phyloP scores from a whole-genome alignment of 2,329 filamentous ascomycete genomes.

The Cryphonectria japonica region DNA sequence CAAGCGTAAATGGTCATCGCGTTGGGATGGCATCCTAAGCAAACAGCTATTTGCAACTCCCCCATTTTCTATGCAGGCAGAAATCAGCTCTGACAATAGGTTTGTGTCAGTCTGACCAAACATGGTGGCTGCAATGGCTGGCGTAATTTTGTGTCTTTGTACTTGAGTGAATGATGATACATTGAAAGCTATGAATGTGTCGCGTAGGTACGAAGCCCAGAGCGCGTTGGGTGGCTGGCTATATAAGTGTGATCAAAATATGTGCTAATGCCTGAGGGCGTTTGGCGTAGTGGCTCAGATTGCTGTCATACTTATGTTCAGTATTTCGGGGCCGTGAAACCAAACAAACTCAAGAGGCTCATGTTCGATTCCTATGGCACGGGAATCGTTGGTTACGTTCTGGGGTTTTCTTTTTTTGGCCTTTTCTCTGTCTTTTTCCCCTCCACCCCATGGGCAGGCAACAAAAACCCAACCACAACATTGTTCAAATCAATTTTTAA shows the following conservation, averaged over 20 bases:
- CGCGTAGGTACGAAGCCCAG: background rate
- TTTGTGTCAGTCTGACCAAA: background rate
- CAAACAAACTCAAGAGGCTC: background rate
- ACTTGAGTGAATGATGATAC: background rate
- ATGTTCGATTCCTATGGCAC: background rate
- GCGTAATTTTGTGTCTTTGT: background rate
- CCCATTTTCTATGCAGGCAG: too few species aligned
- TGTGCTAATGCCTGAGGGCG: background rate
- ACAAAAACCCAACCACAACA: too few species aligned
- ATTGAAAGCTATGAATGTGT: background rate
- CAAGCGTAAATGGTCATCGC: too few species aligned
- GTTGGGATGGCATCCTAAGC: too few species aligned
- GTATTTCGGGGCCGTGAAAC: background rate
- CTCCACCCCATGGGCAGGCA: too few species aligned
- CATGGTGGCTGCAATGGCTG: background rate
- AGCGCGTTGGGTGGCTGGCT: background rate
- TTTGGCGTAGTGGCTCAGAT: background rate
- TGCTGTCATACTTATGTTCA: too few species aligned
- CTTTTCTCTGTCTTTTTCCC: too few species aligned
- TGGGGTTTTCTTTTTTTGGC: background rate
- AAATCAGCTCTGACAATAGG: background rate
- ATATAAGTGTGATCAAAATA: background rate
- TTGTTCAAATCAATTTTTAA: too few species aligned
- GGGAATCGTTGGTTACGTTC: background rate
- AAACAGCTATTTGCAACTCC: too few species aligned